Evolutionary conservation across 1,284 basidiomycete species (phyloP).

Genomic region (Ganoderma lucidum): DNA sequence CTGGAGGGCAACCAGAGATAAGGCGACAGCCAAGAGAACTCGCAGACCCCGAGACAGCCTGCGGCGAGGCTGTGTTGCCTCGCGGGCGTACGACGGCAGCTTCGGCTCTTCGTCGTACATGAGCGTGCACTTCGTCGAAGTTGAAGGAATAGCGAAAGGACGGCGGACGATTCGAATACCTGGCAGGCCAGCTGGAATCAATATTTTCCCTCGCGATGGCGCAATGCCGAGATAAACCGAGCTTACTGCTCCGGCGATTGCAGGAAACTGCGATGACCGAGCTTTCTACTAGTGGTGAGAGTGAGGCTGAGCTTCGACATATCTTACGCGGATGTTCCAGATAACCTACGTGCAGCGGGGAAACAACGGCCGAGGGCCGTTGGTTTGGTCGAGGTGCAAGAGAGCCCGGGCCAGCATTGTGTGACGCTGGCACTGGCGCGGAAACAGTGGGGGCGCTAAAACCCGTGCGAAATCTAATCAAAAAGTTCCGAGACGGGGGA

Average conservation of each 20-base stretch:
- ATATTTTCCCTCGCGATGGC: too few relatives aligned
- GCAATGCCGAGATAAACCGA: too few relatives aligned
- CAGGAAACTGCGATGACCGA: background rate
- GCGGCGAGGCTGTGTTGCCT: background rate
- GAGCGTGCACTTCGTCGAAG: background rate
- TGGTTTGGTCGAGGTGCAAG: background rate
- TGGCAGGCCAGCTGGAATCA: too few relatives aligned
- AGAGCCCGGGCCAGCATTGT: background rate
- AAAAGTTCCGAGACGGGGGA: conserved; percentile 28
- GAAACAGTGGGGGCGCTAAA: background rate
- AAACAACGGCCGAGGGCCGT: background rate
- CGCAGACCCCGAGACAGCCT: background rate
- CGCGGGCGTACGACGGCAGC: background rate
- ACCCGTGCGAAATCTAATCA: background rate
- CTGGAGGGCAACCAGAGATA: background rate
- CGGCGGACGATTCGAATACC: too few relatives aligned
- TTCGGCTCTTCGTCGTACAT: background rate
- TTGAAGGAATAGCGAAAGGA: background rate
- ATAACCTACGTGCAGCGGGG: background rate
- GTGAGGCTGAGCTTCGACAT: background rate
- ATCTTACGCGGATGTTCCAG: too few relatives aligned
- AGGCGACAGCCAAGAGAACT: background rate
- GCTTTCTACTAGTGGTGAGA: background rate
- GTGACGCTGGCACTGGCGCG: background rate
- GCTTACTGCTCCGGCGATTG: too few relatives aligned